Conservation (phyloP, 2,329 filamentous ascomycete species). For the Stemphylium vesicarium region DNA sequence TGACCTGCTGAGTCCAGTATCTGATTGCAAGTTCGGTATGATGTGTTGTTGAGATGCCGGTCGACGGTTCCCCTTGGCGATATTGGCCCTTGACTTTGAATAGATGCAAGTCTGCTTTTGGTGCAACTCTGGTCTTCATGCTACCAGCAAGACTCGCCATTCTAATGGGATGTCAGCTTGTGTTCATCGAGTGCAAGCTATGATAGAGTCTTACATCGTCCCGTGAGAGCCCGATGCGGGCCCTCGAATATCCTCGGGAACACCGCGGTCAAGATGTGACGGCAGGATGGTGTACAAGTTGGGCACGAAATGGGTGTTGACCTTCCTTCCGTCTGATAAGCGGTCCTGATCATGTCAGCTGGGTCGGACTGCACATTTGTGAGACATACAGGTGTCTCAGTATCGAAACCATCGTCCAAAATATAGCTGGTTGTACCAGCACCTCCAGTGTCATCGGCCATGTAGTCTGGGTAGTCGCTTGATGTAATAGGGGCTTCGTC, state of each 20-base stretch:
- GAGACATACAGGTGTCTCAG: constrained; percentile 1
- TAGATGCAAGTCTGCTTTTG: neutral
- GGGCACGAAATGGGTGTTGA: neutral
- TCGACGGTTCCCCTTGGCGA: neutral
- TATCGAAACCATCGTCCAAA: constrained; percentile 15
- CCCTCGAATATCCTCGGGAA: neutral
- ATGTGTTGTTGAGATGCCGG: neutral
- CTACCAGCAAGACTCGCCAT: neutral
- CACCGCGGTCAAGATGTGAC: neutral
- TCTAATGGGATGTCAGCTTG: neutral
- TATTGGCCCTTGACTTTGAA: neutral
- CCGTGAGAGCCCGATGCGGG: neutral
- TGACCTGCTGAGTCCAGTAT: neutral
- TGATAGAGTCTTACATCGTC: neutral
- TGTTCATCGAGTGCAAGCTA: neutral
- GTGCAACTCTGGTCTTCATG: neutral
- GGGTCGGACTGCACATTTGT: neutral
- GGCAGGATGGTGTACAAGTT: neutral
- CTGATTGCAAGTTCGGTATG: neutral
- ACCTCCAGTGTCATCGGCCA: constrained; percentile 9
- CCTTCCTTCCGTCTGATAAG: neutral
- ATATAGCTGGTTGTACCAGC: constrained; percentile 15
- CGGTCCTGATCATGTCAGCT: neutral
- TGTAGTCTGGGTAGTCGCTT: constrained; percentile 1
- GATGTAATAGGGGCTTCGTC: neutral